Percentiles rank a stretch among this genome's conserved stretches.
These are phyloP conservation scores for Microbotryum scabiosae DNA, from an alignment of 1,284 basidiomycete species.

Conservation along the genomic window DNA sequence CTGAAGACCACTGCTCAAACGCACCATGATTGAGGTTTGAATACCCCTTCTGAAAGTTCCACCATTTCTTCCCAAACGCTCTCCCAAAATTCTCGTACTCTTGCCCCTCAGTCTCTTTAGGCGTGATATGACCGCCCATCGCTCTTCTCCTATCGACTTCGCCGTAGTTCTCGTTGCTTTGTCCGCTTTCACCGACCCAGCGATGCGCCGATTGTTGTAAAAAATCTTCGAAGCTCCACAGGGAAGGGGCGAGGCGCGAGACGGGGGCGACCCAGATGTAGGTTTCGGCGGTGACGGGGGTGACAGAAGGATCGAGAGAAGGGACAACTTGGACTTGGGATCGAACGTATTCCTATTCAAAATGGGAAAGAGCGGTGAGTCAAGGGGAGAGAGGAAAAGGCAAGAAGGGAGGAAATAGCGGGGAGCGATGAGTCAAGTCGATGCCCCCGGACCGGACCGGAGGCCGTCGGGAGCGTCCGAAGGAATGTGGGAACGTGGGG, in stretches of 20 bases:
- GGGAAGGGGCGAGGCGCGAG: slow-evolving; percentile 47
- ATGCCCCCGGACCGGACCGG: too few relatives aligned
- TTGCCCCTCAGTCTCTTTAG: slow-evolving; percentile 34
- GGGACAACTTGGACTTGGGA: slow-evolving; percentile 49
- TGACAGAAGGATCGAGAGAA: slow-evolving; percentile 37
- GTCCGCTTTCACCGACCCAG: slow-evolving; percentile 50
- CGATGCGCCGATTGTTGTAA: slow-evolving; percentile 59
- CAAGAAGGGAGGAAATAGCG: not conserved
- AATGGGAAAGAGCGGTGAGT: not conserved
- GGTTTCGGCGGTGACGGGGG: slow-evolving; percentile 49
- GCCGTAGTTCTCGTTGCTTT: slow-evolving; percentile 43
- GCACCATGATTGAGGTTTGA: slow-evolving; percentile 29
- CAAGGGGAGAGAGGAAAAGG: not conserved
- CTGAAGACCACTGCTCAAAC: too few relatives aligned
- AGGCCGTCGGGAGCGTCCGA: too few relatives aligned
- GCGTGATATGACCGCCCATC: slow-evolving; percentile 21
- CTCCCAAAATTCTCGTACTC: slow-evolving; percentile 35
- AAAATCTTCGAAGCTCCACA: slow-evolving; percentile 72
- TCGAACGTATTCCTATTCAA: slow-evolving; percentile 59
- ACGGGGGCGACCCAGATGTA: slow-evolving; percentile 58
- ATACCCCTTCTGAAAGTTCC: slow-evolving; percentile 33
- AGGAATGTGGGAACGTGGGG: too few relatives aligned
- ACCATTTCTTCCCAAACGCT: slow-evolving; percentile 40
- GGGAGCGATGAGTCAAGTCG: too few relatives aligned
- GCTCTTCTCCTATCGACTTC: slow-evolving; percentile 45